phyloP scores from a whole-genome alignment of 345 rosid genomes.

The Hypericum androsaemum region DNA sequence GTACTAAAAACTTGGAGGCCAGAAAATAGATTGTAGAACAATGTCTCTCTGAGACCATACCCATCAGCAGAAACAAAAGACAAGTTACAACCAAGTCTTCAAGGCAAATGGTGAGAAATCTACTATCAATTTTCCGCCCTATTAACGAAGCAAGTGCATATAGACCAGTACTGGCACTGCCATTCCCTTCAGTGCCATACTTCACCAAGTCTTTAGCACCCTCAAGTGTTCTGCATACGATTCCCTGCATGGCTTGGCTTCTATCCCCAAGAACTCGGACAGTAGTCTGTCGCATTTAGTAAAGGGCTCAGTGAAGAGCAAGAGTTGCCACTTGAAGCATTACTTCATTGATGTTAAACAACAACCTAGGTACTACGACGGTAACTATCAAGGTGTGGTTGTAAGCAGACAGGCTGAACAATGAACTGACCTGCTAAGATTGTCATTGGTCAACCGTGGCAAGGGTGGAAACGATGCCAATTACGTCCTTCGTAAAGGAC shows the following conservation, averaged over 20 bases:
- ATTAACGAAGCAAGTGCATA: conserved; percentile 15
- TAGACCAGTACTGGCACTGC: conserved; percentile 2
- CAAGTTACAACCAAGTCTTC: conserved; percentile 9
- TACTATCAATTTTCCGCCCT: conserved; percentile 11
- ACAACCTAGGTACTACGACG: too few relatives aligned
- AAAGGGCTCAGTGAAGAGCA: not conserved
- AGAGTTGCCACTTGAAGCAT: too few relatives aligned
- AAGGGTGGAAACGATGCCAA: conserved; percentile 16
- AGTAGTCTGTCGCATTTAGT: conserved; percentile 9
- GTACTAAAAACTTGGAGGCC: conserved; percentile 10
- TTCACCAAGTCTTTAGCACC: conserved; percentile 12
- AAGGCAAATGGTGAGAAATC: conserved; percentile 17
- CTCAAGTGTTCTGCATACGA: conserved; percentile 11
- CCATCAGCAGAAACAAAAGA: conserved; percentile 8
- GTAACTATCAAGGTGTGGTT: too few relatives aligned
- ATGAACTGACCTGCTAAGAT: conserved; percentile 9
- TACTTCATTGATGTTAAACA: too few relatives aligned
- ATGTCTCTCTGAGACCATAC: conserved; percentile 18
- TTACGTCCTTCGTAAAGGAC: conserved; percentile 9
- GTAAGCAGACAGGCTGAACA: too few relatives aligned
- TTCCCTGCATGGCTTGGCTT: conserved; percentile 15
- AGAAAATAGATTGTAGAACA: conserved; percentile 17
- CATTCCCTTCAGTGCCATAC: conserved; percentile 10
- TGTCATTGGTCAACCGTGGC: conserved; percentile 8
- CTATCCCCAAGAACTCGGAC: conserved; percentile 13